Base-by-base conservation (phyloP, 495 filamentous ascomycete genomes). In the Aspergillus mulundensis region DNA sequence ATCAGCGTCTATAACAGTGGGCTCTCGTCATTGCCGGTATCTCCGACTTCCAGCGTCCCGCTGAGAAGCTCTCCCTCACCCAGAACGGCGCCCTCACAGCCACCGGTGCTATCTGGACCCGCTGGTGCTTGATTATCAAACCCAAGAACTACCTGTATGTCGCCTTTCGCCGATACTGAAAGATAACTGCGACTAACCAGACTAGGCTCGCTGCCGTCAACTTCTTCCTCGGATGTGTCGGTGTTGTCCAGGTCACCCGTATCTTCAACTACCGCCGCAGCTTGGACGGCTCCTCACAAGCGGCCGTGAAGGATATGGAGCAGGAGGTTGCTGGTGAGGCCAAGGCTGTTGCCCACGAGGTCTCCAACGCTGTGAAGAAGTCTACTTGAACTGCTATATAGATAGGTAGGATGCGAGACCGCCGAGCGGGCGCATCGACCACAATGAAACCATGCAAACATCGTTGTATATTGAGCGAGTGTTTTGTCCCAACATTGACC, bases 91-190 rank as follows among this genome's bases (percentile, higher is more conserved):
- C 94, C 23, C 82, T 98, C 39, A 90, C 84, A 58, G 80, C 82
- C 50, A 98, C 94, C n/a, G 94, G 94, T 50, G 70, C 83, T 40
- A 98, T 98, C 79, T 98, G 94, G 94, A 98, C 94, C 24, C 84
- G 94, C 32, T 98, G 94, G 94, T 98, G 94, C 78, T 80, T 96
- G 70, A 87, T 98, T 67, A 98, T 98, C 75, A 91, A 85, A 70
- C 94, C 94, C 56, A 82, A 82, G 68, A 98, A 98, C 77, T 76
- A 87, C 58, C 85, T 95, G 90, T 93, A 75, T 34, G 86, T 61
- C 34, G 48, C 7, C 16, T 7, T n/a, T 14, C n/a, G 21, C 52
- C 54, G 18, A 30, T 14, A 39, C 2, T 28, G 16, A 20, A 18
- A n/a, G 30, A 38, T 14, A 12, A 44, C 25, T 28, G 44, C 53